Evolutionary conservation across 148 eudicot species (phyloP), one percentile per base, ranked within the genome.

Genomic region (Limonium bicolor): DNA sequence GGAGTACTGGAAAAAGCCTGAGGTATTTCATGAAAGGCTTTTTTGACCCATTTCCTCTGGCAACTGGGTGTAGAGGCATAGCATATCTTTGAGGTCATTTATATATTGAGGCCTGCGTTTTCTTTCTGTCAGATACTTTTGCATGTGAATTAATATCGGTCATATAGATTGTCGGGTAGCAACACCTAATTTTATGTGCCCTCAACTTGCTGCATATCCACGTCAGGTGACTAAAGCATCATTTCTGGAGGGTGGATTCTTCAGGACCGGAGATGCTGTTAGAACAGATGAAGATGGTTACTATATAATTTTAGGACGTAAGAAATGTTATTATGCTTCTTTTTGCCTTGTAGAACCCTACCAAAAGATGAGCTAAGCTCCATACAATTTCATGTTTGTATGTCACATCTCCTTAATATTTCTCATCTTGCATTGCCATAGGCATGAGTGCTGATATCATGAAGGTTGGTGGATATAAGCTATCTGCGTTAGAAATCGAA

Each of bases 391-490:
- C 8, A 4, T 58, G 16, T 3, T 45, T 10, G 8, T 53, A 20
- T 20, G 27, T 48, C 18, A 38, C 20, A 7, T 36, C 30, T 7
- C n/a, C n/a, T 7, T 23, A 3, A 15, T 36, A 53, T 46, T 51
- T 8, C 32, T 54, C 12, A 20, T 15, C 22, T 31, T 38, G 23
- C 6, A 21, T 59, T 9, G 46, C 54, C 27, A 39, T 61, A 90
- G 99, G 99, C 49, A 90, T 73, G 27, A 90, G 81, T 72, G 97
- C 94, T 65, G 97, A 88, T 61, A 88, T 88, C 48, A 80, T 88
- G 94, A 88, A 88, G 68, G 94, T 88, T 36, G 97, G 97, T 39
- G 97, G 97, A 50, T 88, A 83, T 71, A 88, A 88, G 55, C 62
- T 88, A 50, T 88, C 97, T 14, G 94, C 97, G 38, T 69, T 90